Conservation (phyloP, 2,329 filamentous ascomycete species). For the Stachybotrys chartarum region DNA sequence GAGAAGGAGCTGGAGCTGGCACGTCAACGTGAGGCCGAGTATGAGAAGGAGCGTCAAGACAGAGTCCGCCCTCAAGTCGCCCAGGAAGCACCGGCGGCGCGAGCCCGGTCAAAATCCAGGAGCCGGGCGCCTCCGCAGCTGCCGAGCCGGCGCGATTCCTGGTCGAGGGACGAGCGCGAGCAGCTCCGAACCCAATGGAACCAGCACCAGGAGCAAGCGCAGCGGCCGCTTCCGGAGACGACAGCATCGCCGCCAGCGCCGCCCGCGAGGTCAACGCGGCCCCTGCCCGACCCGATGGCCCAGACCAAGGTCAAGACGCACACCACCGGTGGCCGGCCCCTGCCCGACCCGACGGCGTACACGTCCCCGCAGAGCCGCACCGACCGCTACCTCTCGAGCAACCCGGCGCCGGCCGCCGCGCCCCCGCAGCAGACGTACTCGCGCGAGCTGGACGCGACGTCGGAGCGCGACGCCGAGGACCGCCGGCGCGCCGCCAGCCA, state of each 20-base stretch:
- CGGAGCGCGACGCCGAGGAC: conserved; percentile 57
- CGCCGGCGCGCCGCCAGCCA: conserved; percentile 52
- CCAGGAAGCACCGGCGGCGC: conserved; percentile 5
- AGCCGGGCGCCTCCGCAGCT: conserved; percentile 15
- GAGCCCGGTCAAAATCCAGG: conserved; percentile 12
- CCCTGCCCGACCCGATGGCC: conserved; percentile 32
- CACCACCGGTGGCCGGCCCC: conserved; percentile 40
- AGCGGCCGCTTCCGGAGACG: conserved; percentile 5
- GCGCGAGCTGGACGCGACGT: conserved; percentile 46
- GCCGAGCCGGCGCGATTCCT: conserved; percentile 51
- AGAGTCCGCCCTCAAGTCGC: conserved; percentile 28
- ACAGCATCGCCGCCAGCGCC: conserved; percentile 11
- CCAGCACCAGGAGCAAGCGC: conserved; percentile 29
- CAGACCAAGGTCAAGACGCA: conserved; percentile 25
- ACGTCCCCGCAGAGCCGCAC: conserved; percentile 37
- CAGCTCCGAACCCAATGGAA: conserved; percentile 50
- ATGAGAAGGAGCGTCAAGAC: conserved; percentile 50
- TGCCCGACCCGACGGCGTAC: conserved; percentile 41
- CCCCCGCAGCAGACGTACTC: conserved; percentile 43
- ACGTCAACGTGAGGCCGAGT: conserved; percentile 55
- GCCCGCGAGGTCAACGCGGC: conserved; percentile 27
- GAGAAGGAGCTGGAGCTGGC: conserved; percentile 63
- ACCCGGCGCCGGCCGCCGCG: conserved; percentile 38
- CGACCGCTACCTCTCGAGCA: conserved; percentile 49
- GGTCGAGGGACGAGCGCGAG: conserved; percentile 57